Evolutionary conservation across 768 basidiomycete genomes (phyloP), one percentile per base, ranked within the genome.

Genomic region (Tricholoma terreum): DNA sequence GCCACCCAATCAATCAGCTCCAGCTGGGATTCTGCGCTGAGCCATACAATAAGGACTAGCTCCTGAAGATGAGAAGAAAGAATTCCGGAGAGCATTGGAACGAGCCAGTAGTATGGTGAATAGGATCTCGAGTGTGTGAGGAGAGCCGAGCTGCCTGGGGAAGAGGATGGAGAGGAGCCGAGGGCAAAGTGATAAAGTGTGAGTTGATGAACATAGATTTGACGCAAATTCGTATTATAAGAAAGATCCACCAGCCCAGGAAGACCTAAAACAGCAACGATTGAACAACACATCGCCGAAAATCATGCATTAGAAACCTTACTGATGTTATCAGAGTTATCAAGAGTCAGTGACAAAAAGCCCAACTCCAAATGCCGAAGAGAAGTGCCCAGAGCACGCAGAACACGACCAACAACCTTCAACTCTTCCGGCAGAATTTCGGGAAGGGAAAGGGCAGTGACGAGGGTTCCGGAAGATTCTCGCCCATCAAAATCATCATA

Each of bases 141-240:
- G 24, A 45, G 61, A 57, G 15, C 14, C 24, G 58, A 17, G 24
- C 34, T 27, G n/a, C 19, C n/a, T 7, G 9, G 31, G 40, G 22
- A 40, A 35, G 19, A 30, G 14, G 48, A 45, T n/a, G 8, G 21
- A 33, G 61, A 49, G 21, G 52, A 51, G 35, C 19, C 49, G 48
- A 55, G 58, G 11, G 68, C 68, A 43, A 74, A 73, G 34, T 68
- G 69, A 58, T 72, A 75, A 24, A 75, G 68, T 5, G 64, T 71
- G 30, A 75, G 63, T 56, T 71, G 67, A 54, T 67, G 67, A 31
- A 75, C 51, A 57, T 58, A 58, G 27, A 75, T 58, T 46, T 58
- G 64, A 46, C 65, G 67, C 34, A 75, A 59, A 22, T 55, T 57
- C 6, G 57, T 56, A 58, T 71, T 70, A 15, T 61, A 52, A 10